Conservation (phyloP, 805 yeast species). For the Wickerhamiella alocasiicola region DNA sequence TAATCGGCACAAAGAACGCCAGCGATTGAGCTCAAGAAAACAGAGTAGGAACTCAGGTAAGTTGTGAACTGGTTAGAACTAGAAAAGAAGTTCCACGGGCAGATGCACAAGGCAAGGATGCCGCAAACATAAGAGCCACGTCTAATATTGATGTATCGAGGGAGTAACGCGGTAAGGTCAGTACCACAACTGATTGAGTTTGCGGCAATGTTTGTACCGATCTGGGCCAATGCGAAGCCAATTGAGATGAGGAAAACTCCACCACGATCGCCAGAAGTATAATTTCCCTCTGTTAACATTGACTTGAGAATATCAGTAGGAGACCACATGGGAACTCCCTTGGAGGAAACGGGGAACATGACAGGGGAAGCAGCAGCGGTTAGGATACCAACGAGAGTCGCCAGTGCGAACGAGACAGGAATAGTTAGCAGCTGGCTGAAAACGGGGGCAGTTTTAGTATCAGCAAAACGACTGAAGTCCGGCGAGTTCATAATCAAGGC, state of each 20-base stretch:
- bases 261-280: conserved; percentile 45
- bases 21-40: conserved; percentile 70
- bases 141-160: conserved; percentile 44
- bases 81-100: conserved; percentile 73
- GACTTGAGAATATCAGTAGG: conserved; percentile 65
- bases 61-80: conserved; percentile 66
- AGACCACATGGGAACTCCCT: conserved; percentile 62
- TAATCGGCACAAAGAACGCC: conserved; percentile 58
- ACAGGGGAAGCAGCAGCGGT: conserved; percentile 65
- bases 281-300: conserved; percentile 33
- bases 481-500: conserved; percentile 83
- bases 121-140: conserved; percentile 77
- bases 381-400: conserved; percentile 73
- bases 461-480: conserved; percentile 75
- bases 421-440: conserved; percentile 47
- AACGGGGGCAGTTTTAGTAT: conserved; percentile 28
- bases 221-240: conserved; percentile 45
- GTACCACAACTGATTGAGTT: conserved; percentile 40
- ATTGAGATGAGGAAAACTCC: conserved; percentile 67
- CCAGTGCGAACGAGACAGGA: conserved; percentile 66
- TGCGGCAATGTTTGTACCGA: conserved; percentile 37
- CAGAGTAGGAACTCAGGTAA: conserved; percentile 67
- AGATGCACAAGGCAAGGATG: conserved; percentile 52
- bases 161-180: conserved; percentile 36
- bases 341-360: conserved; percentile 30